These are phyloP conservation scores for Zalaria sp. DNA, from an alignment of 2,329 filamentous ascomycete species.

Conservation along the genomic window DNA sequence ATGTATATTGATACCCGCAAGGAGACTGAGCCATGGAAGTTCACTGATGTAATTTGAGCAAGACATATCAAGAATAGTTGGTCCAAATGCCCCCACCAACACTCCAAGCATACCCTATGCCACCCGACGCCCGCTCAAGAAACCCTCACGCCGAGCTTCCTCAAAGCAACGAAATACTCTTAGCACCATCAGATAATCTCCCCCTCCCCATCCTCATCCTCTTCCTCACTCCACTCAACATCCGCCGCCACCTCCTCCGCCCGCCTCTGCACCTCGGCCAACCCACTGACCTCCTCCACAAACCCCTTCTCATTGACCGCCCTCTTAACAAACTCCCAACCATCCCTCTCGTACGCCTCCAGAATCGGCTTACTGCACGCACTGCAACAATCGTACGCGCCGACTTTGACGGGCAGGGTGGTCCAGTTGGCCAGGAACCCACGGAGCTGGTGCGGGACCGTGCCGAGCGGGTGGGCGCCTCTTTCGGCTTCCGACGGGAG, in stretches of 20 bases:
- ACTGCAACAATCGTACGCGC: conserved; percentile 68
- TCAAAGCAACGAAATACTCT: not conserved
- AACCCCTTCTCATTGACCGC: conserved; percentile 65
- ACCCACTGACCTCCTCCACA: conserved; percentile 60
- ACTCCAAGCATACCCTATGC: too few relatives aligned
- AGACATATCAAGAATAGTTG: too few relatives aligned
- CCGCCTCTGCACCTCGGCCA: conserved; percentile 49
- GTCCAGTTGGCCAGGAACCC: conserved; percentile 63
- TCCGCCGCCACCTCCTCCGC: conserved; percentile 38
- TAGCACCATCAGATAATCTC: conserved; percentile 28
- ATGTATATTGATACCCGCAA: too few relatives aligned
- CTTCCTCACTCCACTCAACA: conserved; percentile 34
- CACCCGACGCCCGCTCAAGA: too few relatives aligned
- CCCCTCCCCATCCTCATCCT: conserved; percentile 31
- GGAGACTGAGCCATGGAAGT: too few relatives aligned
- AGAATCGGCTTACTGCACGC: conserved; percentile 63
- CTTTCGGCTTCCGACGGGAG: conserved; percentile 1
- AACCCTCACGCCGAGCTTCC: too few relatives aligned
- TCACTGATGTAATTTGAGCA: too few relatives aligned
- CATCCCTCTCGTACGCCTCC: conserved; percentile 49
- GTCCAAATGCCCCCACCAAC: too few relatives aligned
- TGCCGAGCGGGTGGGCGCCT: conserved; percentile 41
- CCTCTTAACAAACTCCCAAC: conserved; percentile 64
- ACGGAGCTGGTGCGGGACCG: conserved; percentile 68
- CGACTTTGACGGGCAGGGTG: conserved; percentile 58